phyloP scores from a whole-genome alignment of 768 basidiomycete species.

The Psilocybe cyanescens region DNA sequence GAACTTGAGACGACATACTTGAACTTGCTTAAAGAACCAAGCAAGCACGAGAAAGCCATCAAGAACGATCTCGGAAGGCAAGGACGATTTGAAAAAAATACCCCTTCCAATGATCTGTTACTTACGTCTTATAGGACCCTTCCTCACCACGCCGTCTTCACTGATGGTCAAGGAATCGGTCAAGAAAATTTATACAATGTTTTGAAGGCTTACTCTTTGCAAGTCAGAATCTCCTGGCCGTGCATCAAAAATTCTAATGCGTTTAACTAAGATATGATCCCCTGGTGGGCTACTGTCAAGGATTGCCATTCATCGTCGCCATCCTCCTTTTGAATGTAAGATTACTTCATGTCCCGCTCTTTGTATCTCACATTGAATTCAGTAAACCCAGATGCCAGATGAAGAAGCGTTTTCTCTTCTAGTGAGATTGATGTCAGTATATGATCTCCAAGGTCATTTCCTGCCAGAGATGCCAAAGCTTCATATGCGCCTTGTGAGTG shows the following conservation, averaged over 20 bases:
- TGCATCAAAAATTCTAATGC: not conserved
- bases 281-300: conserved; percentile 98
- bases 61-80: conserved; percentile 88
- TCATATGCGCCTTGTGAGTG: conserved; percentile 83
- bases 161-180: conserved; percentile 91
- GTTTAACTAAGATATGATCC: conserved; percentile 72
- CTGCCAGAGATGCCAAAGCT: conserved; percentile 99
- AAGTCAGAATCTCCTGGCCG: conserved; percentile 29
- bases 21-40: conserved; percentile 77
- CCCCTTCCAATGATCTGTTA: conserved; percentile 1
- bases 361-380: conserved; percentile 12
- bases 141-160: conserved; percentile 96
- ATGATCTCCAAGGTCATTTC: conserved; percentile 95
- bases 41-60: conserved; percentile 93
- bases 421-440: conserved; percentile 94
- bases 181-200: conserved; percentile 99
- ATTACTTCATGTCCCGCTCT: not conserved
- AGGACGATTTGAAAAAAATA: conserved; percentile 15
- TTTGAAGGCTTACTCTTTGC: conserved; percentile 95
- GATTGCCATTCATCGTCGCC: conserved; percentile 94
- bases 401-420: conserved; percentile 98
- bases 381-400: conserved; percentile 85
- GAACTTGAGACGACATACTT: conserved; percentile 86
- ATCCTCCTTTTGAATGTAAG: conserved; percentile 89
- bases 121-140: conserved; percentile 67